Evolutionary conservation across 176 grass and related monocot species (phyloP), one percentile per base, ranked within the genome.

Genomic region (Cenchrus fungigraminus): DNA sequence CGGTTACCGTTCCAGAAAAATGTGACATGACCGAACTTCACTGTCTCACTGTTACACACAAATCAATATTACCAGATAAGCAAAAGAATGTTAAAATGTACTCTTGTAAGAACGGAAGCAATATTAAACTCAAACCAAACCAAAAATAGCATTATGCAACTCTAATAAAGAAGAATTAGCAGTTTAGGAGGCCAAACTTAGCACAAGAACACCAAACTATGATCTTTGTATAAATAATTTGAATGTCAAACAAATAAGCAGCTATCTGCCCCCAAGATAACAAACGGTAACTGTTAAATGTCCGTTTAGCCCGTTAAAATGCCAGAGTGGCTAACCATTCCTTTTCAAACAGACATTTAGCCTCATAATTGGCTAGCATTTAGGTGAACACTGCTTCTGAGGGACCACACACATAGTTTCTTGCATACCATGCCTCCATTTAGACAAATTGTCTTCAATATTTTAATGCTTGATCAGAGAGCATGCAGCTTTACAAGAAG

Each of bases 1-100:
- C 97, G 97, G 80, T 99, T 99, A n/a, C 97, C 97, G 3, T 99
- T 99, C 97, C 97, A 99, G 94, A 99, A 99, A 89, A 99, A 99
- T 47, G 97, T 99, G 82, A 99, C 97, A 73, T 99, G 97, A 58
- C 97, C 97, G 66, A 99, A 99, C 75, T 99, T 99, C 64, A 99
- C 94, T 3, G 97, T 99, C 54, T 99, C 97, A 52, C 97, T 99
- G 93, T 90, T 58, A 71, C 19, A 74, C 28, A 91, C 14, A 58
- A 46, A 86, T 6, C 34, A 13, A 77, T 64, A 37, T 65, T 55
- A 84, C 64, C 29, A 0, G 2, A 67, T 51, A 56, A 79, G 28
- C 31, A 47, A 44, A 66, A 50, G 44, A 68, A 44, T 52, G 12
- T n/a, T 5, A 6, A 85, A 51, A 63, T 20, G 60, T 62, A 57